Evolutionary conservation across 2,329 filamentous ascomycete species (phyloP).

Genomic region (Trichophyton equinum): DNA sequence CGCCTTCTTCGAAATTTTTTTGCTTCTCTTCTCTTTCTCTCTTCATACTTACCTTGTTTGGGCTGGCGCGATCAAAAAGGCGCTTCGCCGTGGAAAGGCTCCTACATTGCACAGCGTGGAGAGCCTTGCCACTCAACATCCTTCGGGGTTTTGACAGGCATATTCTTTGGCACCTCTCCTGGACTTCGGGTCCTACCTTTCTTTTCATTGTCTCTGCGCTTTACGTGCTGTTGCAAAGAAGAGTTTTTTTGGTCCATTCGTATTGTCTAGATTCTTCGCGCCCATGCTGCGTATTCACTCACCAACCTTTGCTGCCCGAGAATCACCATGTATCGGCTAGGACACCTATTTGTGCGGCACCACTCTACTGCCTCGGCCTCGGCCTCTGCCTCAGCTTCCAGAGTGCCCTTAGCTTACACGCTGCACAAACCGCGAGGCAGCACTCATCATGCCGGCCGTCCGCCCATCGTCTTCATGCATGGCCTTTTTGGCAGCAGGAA

Average conservation of each 20-base stretch:
- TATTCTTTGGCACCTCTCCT: constrained; percentile 38
- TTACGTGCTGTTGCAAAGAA: constrained; percentile 28
- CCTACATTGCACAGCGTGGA: constrained; percentile 48
- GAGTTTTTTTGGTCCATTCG: constrained; percentile 9
- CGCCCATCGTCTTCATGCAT: constrained; percentile 7
- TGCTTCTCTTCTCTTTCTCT: constrained; percentile 31
- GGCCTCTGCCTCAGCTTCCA: neutral
- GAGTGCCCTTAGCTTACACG: constrained; percentile 3
- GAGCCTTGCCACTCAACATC: constrained; percentile 38
- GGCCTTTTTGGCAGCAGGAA: constrained; percentile 7
- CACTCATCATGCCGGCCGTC: neutral
- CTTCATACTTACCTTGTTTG: constrained; percentile 43
- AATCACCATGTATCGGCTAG: neutral
- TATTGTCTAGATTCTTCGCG: neutral
- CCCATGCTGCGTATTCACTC: neutral
- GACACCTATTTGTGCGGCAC: neutral
- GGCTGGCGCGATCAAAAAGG: constrained; percentile 37
- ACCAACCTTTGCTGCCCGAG: neutral
- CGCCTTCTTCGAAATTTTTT: constrained; percentile 16
- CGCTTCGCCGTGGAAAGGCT: constrained; percentile 35
- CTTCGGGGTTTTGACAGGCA: constrained; percentile 38
- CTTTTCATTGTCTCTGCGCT: constrained; percentile 33
- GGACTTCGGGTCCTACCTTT: constrained; percentile 16
- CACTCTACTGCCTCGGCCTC: neutral
- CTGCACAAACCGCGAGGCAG: neutral